Evolutionary conservation across 176 grass and related monocot species (phyloP).

Genomic region (Oryza meyeriana): DNA sequence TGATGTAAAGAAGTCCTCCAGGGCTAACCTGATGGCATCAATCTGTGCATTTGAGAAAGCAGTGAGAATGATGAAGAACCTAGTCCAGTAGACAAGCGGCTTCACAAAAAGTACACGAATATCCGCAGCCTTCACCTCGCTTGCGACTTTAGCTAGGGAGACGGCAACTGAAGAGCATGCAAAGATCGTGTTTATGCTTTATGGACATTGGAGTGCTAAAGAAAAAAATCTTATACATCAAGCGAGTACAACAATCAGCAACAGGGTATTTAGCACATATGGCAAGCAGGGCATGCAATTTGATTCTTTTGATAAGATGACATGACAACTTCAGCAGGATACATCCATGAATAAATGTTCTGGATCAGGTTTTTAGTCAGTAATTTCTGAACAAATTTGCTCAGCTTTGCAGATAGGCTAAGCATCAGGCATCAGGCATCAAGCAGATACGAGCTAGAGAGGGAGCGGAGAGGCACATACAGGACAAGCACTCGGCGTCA

Average conservation of each 20-base stretch:
- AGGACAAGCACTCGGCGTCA: slow-evolving; percentile 74
- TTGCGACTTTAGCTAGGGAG: slow-evolving; percentile 77
- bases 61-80: slow-evolving; percentile 92
- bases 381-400: not conserved
- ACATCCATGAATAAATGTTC: not conserved
- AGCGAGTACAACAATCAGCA: not conserved
- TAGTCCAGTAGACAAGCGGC: slow-evolving; percentile 94
- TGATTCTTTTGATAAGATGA: not conserved
- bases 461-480: slow-evolving; percentile 36
- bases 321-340: not conserved
- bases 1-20: not conserved
- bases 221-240: not conserved
- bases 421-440: no score
- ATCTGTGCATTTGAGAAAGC: slow-evolving; percentile 96
- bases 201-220: not conserved
- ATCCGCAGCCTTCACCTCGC: slow-evolving; percentile 86
- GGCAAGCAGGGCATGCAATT: not conserved
- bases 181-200: not conserved
- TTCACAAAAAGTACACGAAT: slow-evolving; percentile 82
- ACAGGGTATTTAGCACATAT: not conserved
- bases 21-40: slow-evolving; percentile 72
- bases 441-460: not conserved
- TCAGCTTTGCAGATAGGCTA: not conserved
- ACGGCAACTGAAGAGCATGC: slow-evolving; percentile 62
- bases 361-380: not conserved